phyloP scores from a whole-genome alignment of 495 filamentous ascomycete genomes.

The Penicillium verhagenii region DNA sequence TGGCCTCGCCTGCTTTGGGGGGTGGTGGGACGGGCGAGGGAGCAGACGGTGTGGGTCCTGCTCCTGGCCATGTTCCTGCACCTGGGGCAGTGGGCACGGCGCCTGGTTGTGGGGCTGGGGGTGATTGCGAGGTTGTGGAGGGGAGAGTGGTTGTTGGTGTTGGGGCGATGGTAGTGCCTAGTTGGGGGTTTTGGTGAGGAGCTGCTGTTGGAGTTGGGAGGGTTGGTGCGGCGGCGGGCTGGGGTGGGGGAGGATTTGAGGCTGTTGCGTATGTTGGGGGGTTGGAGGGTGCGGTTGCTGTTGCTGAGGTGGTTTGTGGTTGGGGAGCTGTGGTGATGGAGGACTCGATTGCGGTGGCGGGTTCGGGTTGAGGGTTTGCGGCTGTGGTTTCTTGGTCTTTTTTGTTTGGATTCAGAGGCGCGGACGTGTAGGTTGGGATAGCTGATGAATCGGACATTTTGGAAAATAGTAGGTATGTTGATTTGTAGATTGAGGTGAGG shows the following conservation, averaged over 20 bases:
- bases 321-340: constrained; percentile 16
- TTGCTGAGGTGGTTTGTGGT: constrained; percentile 26
- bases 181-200: constrained; percentile 22
- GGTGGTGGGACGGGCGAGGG: constrained; percentile 48
- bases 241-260: constrained; percentile 34
- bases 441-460: constrained; percentile 50
- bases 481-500: not conserved
- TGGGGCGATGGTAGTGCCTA: constrained; percentile 8
- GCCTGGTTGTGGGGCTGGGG: constrained; percentile 63
- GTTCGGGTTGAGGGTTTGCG: constrained; percentile 32
- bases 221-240: constrained; percentile 38
- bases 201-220: constrained; percentile 25
- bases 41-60: constrained; percentile 19
- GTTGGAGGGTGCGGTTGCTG: constrained; percentile 39
- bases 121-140: constrained; percentile 22
- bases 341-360: constrained; percentile 38
- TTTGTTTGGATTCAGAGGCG: constrained; percentile 52
- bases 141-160: constrained; percentile 22
- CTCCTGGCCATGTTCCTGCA: too few relatives aligned
- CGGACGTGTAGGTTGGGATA: constrained; percentile 58
- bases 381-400: constrained; percentile 18
- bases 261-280: constrained; percentile 47
- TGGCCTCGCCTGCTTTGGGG: constrained; percentile 49
- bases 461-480: not conserved
- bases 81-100: constrained; percentile 43